These are phyloP conservation scores for Amborella trichopoda DNA, from an alignment of 164 flowering plant species.

Conservation along the genomic window DNA sequence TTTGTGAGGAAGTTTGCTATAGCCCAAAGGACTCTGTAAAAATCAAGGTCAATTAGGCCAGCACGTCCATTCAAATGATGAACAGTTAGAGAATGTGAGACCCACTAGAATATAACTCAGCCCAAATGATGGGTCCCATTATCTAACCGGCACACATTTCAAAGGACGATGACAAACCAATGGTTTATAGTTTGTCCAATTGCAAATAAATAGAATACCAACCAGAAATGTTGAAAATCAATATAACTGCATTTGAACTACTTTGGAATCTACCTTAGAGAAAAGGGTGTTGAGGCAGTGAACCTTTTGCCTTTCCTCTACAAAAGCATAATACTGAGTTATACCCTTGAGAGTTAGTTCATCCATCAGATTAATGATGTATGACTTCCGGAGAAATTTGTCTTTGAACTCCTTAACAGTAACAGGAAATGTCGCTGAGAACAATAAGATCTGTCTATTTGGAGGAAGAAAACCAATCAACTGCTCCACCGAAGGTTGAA, in stretches of 20 bases:
- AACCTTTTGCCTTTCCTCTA: slow-evolving; percentile 79
- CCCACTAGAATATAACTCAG: too few relatives aligned
- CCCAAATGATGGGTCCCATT: too few relatives aligned
- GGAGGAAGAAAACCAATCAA: slow-evolving; percentile 48
- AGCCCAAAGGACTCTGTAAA: background rate
- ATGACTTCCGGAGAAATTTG: slow-evolving; percentile 50
- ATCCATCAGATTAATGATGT: slow-evolving; percentile 76
- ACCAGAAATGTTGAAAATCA: too few relatives aligned
- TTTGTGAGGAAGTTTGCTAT: background rate
- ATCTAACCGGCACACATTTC: too few relatives aligned
- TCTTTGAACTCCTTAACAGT: slow-evolving; percentile 75
- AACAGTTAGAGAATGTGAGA: too few relatives aligned
- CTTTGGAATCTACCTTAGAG: slow-evolving; percentile 74
- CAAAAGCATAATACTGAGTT: slow-evolving; percentile 79
- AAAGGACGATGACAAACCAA: too few relatives aligned
- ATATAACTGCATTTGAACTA: too few relatives aligned
- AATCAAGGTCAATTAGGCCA: slow-evolving; percentile 9
- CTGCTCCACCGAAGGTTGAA: slow-evolving; percentile 70
- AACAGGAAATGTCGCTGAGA: slow-evolving; percentile 82
- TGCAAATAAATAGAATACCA: too few relatives aligned
- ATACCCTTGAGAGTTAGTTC: slow-evolving; percentile 82
- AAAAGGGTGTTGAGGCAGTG: slow-evolving; percentile 77
- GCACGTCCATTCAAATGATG: too few relatives aligned
- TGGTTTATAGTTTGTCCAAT: too few relatives aligned
- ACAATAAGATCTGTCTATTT: slow-evolving; percentile 64